Evolutionary conservation across 1,139 yeast species (phyloP).

Genomic region (Sugiyamaella novakii): DNA sequence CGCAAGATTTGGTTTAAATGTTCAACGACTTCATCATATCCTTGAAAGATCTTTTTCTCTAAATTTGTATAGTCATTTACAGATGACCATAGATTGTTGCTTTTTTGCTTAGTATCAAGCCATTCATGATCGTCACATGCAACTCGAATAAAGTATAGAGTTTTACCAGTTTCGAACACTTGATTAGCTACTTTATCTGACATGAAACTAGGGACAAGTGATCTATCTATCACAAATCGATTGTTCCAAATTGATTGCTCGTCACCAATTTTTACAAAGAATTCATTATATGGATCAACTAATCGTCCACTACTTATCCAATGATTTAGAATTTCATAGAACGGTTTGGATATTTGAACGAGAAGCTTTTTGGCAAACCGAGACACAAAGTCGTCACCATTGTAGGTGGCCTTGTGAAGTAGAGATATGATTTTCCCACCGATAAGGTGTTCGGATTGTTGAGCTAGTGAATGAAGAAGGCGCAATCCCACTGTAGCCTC

Average conservation of each 20-base stretch:
- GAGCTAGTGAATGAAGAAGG: slow-evolving; percentile 49
- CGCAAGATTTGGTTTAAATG: slow-evolving; percentile 56
- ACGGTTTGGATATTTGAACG: slow-evolving; percentile 56
- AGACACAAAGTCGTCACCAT: slow-evolving; percentile 63
- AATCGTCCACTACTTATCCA: slow-evolving; percentile 78
- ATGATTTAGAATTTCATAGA: slow-evolving; percentile 58
- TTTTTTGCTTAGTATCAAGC: slow-evolving; percentile 47
- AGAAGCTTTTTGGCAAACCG: slow-evolving; percentile 52
- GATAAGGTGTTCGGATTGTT: slow-evolving; percentile 43
- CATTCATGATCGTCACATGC: slow-evolving; percentile 66
- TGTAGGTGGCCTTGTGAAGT: slow-evolving; percentile 54
- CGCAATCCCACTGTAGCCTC: slow-evolving; percentile 60
- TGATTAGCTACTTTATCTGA: slow-evolving; percentile 51
- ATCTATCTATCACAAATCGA: slow-evolving; percentile 38
- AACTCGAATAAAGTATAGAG: slow-evolving; percentile 65
- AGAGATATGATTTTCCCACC: slow-evolving; percentile 63
- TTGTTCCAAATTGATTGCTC: slow-evolving; percentile 38
- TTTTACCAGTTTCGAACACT: slow-evolving; percentile 76
- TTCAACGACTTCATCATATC: slow-evolving; percentile 60
- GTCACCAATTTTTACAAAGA: slow-evolving; percentile 53
- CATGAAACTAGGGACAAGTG: slow-evolving; percentile 63
- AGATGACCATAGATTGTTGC: slow-evolving; percentile 10
- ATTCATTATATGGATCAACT: slow-evolving; percentile 58
- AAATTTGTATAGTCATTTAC: slow-evolving; percentile 41
- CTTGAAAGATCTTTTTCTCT: slow-evolving; percentile 51